Conservation (phyloP, 805 yeast species). For the Candida tibetensis region DNA sequence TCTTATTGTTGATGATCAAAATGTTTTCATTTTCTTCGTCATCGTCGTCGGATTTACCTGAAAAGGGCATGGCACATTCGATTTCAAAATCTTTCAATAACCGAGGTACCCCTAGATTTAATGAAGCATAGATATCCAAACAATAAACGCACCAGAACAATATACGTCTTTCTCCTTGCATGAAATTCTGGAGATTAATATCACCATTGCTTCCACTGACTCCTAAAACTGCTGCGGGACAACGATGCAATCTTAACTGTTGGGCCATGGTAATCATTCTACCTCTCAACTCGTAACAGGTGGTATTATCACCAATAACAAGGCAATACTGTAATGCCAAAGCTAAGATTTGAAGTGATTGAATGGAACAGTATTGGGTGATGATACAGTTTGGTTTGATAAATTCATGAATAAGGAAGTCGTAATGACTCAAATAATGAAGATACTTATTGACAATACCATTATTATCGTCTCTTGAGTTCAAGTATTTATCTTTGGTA, state of each 20-base stretch:
- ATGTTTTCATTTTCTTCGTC: slow-evolving; percentile 50
- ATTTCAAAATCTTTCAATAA: slow-evolving; percentile 76
- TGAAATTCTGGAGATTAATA: slow-evolving; percentile 52
- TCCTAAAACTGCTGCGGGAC: slow-evolving; percentile 83
- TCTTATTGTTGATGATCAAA: slow-evolving; percentile 56
- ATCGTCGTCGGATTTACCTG: slow-evolving; percentile 40
- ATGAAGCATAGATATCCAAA: slow-evolving; percentile 70
- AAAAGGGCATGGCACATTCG: slow-evolving; percentile 80
- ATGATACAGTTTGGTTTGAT: slow-evolving; percentile 56
- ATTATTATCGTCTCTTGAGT: slow-evolving; percentile 8
- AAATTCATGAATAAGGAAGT: slow-evolving; percentile 59
- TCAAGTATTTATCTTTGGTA: slow-evolving; percentile 32
- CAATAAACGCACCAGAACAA: slow-evolving; percentile 82
- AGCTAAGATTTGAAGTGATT: slow-evolving; percentile 65
- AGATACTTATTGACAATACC: slow-evolving; percentile 19
- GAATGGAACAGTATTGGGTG: slow-evolving; percentile 59
- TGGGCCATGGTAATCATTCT: slow-evolving; percentile 79
- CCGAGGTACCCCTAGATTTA: slow-evolving; percentile 80
- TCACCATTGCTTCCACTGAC: slow-evolving; percentile 36
- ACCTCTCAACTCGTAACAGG: slow-evolving; percentile 75
- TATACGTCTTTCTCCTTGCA: slow-evolving; percentile 79
- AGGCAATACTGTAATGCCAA: slow-evolving; percentile 69
- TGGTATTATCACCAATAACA: slow-evolving; percentile 68
- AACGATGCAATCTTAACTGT: slow-evolving; percentile 77
- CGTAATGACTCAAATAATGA: slow-evolving; percentile 46